Conservation (phyloP, 768 basidiomycete genomes). For the Collybia sp. region DNA sequence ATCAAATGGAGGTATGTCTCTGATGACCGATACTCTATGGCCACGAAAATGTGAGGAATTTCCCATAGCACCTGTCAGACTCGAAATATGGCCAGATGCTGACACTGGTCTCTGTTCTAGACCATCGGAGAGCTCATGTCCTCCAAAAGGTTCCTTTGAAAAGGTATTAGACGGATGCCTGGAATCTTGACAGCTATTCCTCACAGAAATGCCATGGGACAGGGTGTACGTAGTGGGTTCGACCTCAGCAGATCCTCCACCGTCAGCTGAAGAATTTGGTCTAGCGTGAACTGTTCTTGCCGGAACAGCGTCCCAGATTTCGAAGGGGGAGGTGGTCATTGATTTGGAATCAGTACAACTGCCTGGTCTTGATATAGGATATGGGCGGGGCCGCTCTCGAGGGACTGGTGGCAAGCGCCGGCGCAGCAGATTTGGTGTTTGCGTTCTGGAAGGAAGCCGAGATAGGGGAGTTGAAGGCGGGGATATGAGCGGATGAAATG, state of each 20-base stretch:
- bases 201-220: neutral
- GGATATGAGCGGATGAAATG: neutral
- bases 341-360: too few relatives aligned
- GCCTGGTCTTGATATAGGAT: too few relatives aligned
- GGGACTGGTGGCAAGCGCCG: neutral
- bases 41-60: slow-evolving; percentile 27
- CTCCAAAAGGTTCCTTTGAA: slow-evolving; percentile 24
- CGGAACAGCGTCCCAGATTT: too few relatives aligned
- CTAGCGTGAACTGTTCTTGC: too few relatives aligned
- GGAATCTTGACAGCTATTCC: too few relatives aligned
- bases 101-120: slow-evolving; percentile 26
- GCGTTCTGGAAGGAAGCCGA: neutral
- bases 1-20: slow-evolving; percentile 1
- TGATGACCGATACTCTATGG: too few relatives aligned
- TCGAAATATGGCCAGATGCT: slow-evolving; percentile 43
- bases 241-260: too few relatives aligned
- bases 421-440: neutral
- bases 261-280: too few relatives aligned
- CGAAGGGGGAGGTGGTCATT: too few relatives aligned
- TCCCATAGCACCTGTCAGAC: slow-evolving; percentile 62
- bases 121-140: slow-evolving; percentile 15
- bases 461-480: neutral
- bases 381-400: too few relatives aligned
- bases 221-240: too few relatives aligned
- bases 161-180: neutral